Evolutionary conservation across 306 rosid genomes (phyloP).

Genomic region (Pterocarpus santalinus): DNA sequence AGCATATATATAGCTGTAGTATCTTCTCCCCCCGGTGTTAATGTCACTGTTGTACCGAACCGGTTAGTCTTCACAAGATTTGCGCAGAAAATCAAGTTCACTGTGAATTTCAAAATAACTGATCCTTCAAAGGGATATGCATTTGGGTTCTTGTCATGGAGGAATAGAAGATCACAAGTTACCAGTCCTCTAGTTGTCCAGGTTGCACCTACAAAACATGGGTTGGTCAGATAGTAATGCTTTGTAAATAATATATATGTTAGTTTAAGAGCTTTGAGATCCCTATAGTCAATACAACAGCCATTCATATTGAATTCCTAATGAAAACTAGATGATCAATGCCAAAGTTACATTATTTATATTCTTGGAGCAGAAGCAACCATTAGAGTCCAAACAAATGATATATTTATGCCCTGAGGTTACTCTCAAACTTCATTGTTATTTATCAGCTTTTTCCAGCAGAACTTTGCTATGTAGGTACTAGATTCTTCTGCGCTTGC

Average conservation of each 20-base stretch:
- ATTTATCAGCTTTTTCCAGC: background rate
- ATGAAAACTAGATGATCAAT: conserved; percentile 32
- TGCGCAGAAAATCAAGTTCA: conserved; percentile 74
- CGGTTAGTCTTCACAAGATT: conserved; percentile 58
- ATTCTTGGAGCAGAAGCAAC: conserved; percentile 29
- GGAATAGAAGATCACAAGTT: conserved; percentile 59
- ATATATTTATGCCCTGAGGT: conserved; percentile 18
- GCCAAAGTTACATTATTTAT: conserved; percentile 30
- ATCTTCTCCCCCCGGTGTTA: conserved; percentile 72
- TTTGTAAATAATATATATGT: conserved; percentile 38
- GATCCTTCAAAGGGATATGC: conserved; percentile 71
- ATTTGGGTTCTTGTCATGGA: conserved; percentile 84
- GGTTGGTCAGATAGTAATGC: conserved; percentile 58
- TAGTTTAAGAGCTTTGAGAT: conserved; percentile 48
- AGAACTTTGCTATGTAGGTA: no score
- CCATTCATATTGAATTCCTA: conserved; percentile 42
- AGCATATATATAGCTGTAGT: conserved; percentile 65
- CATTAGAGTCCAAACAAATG: conserved; percentile 24
- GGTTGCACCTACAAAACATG: conserved; percentile 53
- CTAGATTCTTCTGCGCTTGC: no score
- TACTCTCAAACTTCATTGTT: conserved; percentile 1
- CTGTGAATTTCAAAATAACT: conserved; percentile 66
- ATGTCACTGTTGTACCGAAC: conserved; percentile 68
- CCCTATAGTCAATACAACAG: conserved; percentile 41
- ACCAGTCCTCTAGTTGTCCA: conserved; percentile 77